These are phyloP conservation scores for Trypanosoma scelopori DNA, from an alignment of 208 protist species.

Conservation along the genomic window DNA sequence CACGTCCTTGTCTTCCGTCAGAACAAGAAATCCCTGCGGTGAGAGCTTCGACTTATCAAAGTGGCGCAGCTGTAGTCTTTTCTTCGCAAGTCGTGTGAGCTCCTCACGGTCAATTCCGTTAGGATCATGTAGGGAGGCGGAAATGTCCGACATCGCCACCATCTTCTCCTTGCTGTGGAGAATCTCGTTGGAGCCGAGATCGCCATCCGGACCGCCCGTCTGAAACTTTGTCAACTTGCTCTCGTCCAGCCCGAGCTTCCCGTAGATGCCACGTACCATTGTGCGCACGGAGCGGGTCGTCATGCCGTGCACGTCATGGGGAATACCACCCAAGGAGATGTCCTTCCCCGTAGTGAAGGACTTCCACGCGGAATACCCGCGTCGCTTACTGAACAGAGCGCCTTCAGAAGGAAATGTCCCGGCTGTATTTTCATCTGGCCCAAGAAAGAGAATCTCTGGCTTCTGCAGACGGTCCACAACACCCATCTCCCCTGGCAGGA, in stretches of 20 bases:
- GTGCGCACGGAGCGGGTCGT: conserved; percentile 94
- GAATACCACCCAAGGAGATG: conserved; percentile 91
- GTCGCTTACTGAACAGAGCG: conserved; percentile 77
- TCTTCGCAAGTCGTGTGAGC: conserved; percentile 78
- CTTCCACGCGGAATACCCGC: conserved; percentile 92
- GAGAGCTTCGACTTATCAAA: conserved; percentile 89
- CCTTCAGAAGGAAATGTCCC: conserved; percentile 79
- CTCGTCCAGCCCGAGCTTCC: conserved; percentile 87
- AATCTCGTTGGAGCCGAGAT: conserved; percentile 96
- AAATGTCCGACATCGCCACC: conserved; percentile 93
- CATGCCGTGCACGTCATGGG: conserved; percentile 95
- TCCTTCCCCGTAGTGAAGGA: conserved; percentile 97
- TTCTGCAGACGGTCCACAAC: conserved; percentile 81
- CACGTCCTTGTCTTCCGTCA: conserved; percentile 86
- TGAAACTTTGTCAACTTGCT: conserved; percentile 93
- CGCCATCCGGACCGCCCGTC: conserved; percentile 96
- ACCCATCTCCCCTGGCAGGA: conserved; percentile 72
- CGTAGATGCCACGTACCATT: conserved; percentile 89
- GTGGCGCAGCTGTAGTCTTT: conserved; percentile 74
- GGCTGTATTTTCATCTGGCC: conserved; percentile 95
- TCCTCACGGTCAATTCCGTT: conserved; percentile 89
- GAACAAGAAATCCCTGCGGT: conserved; percentile 90
- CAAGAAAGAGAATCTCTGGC: conserved; percentile 95
- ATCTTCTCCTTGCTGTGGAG: conserved; percentile 92
- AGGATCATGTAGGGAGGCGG: conserved; percentile 94